These are phyloP conservation scores for Byssochlamys sp. DNA, from an alignment of 2,329 filamentous ascomycete species.

Conservation along the genomic window DNA sequence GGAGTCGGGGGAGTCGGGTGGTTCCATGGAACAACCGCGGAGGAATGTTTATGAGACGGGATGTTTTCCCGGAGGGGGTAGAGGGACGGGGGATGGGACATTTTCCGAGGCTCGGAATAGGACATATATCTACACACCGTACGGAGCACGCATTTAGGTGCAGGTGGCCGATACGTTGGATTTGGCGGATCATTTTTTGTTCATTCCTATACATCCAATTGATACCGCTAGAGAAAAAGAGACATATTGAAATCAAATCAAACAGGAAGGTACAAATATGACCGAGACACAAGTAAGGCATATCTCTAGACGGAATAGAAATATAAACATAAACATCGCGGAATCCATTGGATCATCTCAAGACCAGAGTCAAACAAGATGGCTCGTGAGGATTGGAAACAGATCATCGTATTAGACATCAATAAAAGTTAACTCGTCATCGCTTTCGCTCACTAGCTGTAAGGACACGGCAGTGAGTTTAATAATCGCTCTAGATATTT, in stretches of 20 bases:
- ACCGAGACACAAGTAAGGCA: neutral
- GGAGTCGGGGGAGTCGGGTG: too few species aligned
- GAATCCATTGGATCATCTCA: neutral
- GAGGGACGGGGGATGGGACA: too few species aligned
- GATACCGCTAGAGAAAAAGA: neutral
- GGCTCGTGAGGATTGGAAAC: neutral
- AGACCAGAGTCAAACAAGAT: neutral
- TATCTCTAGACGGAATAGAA: neutral
- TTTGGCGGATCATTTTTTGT: neutral
- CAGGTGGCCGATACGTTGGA: neutral
- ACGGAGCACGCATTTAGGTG: too few species aligned
- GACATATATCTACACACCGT: too few species aligned
- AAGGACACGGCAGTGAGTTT: neutral
- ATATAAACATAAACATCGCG: neutral
- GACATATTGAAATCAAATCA: neutral
- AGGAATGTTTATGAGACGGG: too few species aligned
- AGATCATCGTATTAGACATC: neutral
- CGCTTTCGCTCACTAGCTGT: neutral
- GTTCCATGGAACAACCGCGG: too few species aligned
- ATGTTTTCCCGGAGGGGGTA: too few species aligned
- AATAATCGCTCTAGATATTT: neutral
- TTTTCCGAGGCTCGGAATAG: neutral
- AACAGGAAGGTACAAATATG: neutral
- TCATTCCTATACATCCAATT: neutral
- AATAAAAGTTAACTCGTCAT: neutral